Evolutionary conservation across 345 rosid species (phyloP), one percentile per base, ranked within the genome.

Genomic region (Stellera chamaejasme): DNA sequence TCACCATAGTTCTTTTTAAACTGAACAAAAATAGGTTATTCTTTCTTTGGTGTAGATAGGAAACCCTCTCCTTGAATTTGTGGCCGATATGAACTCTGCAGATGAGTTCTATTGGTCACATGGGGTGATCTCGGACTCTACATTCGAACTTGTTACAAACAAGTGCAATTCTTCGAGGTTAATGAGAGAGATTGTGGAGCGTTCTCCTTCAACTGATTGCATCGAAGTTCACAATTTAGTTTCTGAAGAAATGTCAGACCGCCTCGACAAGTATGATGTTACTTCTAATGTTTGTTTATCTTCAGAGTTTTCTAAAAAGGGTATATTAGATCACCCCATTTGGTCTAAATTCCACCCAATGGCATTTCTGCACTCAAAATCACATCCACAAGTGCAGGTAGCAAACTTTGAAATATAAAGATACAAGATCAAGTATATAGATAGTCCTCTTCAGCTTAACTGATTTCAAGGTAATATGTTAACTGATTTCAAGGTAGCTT

Each of bases 81-180:
- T 48, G 14, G 59, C 75, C 1, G 82, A 76, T 58, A 44, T 65
- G 41, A 76, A 77, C 60, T 64, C 81, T 0, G 60, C 56, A 39
- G 79, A 69, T n/a, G 66, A 48, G 27, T 80, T 51, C 46, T 67
- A 52, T 27, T 80, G 85, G 85, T 73, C 85, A 14, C 85, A 80
- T 45, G 85, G 85, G 6, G 13, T 80, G 46, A 72, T 80, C 39
- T 79, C 85, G 55, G 85, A 80, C 27, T 55, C 75, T 12, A 71
- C 76, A 16, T 72, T 62, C n/a, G 54, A 69, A n/a, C 66, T 66
- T 13, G 47, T 59, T 43, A 64, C 59, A 13, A 41, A 59, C 5
- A 11, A n/a, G 2, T 76, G 84, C 56, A 76, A 76, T 62, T 63
- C 44, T 61, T 76, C 84, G 28, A 69, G 58, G 48, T 45, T 76